phyloP scores from a whole-genome alignment of 176 grass and related monocot species.

The Oropetium thomaeum region DNA sequence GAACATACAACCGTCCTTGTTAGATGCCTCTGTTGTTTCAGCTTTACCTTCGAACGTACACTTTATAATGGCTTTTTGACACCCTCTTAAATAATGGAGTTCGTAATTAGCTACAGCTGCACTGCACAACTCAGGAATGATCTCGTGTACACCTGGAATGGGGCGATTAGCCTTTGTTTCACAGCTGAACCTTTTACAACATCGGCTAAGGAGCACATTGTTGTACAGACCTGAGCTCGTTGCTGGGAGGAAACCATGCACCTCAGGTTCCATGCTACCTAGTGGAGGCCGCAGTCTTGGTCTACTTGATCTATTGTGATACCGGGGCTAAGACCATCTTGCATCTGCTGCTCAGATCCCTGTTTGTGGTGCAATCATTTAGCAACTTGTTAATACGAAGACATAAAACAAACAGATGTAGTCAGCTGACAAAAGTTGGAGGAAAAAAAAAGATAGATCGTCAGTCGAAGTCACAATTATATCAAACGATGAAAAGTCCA shows the following conservation, averaged over 20 bases:
- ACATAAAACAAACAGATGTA: neutral
- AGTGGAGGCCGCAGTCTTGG: slow-evolving; percentile 41
- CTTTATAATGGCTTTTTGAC: slow-evolving; percentile 31
- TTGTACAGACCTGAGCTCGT: slow-evolving; percentile 44
- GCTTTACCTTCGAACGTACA: neutral
- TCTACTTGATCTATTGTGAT: slow-evolving; percentile 48
- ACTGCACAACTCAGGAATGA: slow-evolving; percentile 32
- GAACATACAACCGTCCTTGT: slow-evolving; percentile 31
- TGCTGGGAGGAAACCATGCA: slow-evolving; percentile 16
- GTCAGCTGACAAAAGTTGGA: neutral
- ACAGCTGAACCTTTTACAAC: slow-evolving; percentile 2
- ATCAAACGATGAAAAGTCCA: neutral
- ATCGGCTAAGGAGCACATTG: slow-evolving; percentile 19
- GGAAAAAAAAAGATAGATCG: neutral
- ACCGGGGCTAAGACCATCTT: slow-evolving; percentile 49
- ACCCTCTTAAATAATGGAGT: neutral
- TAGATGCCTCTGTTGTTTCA: slow-evolving; percentile 18
- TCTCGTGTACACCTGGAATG: slow-evolving; percentile 25
- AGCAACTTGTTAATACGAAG: neutral
- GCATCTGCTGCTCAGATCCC: slow-evolving; percentile 52
- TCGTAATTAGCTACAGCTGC: slow-evolving; percentile 42
- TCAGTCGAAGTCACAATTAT: neutral
- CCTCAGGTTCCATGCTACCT: slow-evolving; percentile 22
- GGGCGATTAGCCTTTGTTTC: slow-evolving; percentile 4
- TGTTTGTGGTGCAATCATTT: slow-evolving; percentile 21